Evolutionary conservation across 352 stramenopile genomes (phyloP).

Genomic region (Globisporangium spinosum): DNA sequence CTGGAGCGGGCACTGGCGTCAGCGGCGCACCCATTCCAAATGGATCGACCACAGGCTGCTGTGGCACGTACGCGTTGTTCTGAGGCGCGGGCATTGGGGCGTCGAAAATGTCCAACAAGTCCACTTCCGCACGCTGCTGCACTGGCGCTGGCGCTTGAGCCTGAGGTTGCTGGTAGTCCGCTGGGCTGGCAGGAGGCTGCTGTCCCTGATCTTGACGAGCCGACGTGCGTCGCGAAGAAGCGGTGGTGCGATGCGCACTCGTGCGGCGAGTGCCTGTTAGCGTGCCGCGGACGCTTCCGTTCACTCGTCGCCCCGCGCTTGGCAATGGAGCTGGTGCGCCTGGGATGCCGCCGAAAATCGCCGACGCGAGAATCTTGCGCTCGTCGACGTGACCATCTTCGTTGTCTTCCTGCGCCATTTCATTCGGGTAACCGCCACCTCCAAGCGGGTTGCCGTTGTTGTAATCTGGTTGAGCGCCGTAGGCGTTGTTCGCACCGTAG

Average conservation of each 20-base stretch:
- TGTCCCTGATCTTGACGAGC: slow-evolving; percentile 39
- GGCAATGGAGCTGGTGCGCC: slow-evolving; percentile 55
- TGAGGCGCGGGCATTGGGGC: slow-evolving; percentile 34
- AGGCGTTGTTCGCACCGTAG: slow-evolving; percentile 16
- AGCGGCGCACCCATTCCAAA: slow-evolving; percentile 54
- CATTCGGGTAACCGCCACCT: slow-evolving; percentile 33
- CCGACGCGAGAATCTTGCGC: slow-evolving; percentile 89
- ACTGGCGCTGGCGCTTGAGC: slow-evolving; percentile 19
- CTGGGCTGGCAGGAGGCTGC: slow-evolving; percentile 13
- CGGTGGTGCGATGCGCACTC: slow-evolving; percentile 22
- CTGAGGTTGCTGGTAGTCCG: slow-evolving; percentile 28
- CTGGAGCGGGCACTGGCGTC: slow-evolving; percentile 27
- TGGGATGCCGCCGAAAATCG: slow-evolving; percentile 95
- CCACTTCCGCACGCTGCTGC: slow-evolving; percentile 60
- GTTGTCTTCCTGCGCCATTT: slow-evolving; percentile 40
- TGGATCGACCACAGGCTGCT: slow-evolving; percentile 41
- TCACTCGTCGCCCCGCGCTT: slow-evolving; percentile 35
- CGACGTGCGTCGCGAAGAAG: slow-evolving; percentile 29
- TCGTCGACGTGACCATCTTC: slow-evolving; percentile 68
- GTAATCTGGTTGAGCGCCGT: slow-evolving; percentile 15
- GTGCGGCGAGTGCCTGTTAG: slow-evolving; percentile 27
- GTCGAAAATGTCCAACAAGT: slow-evolving; percentile 86
- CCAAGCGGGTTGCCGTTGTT: slow-evolving; percentile 16
- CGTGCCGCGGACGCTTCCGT: slow-evolving; percentile 22
- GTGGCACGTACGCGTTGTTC: slow-evolving; percentile 27